Evolutionary conservation across 345 rosid genomes (phyloP).

Genomic region (Angophora floribunda): DNA sequence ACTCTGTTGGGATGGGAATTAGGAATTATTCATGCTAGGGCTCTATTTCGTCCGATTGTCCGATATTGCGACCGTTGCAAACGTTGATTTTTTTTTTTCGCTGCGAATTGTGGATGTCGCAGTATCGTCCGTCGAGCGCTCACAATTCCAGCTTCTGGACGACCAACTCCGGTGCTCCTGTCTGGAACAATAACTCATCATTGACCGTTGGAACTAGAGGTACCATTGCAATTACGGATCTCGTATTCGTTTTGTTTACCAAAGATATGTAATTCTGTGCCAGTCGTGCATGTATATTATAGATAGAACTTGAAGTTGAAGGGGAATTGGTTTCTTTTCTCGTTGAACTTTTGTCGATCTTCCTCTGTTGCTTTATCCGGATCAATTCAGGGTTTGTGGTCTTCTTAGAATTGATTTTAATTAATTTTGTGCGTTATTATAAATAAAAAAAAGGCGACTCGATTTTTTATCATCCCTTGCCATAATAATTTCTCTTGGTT

Average conservation of each 20-base stretch:
- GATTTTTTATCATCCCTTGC: too few relatives aligned
- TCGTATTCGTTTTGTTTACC: neutral
- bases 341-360: neutral
- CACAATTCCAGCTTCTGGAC: conserved; percentile 57
- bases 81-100: neutral
- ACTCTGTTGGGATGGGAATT: neutral
- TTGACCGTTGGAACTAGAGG: conserved; percentile 86
- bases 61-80: neutral
- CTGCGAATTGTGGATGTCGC: neutral
- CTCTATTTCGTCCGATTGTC: neutral
- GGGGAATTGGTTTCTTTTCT: neutral
- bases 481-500: too few relatives aligned
- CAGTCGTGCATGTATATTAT: neutral
- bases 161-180: conserved; percentile 75
- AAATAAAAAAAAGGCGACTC: neutral
- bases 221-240: neutral
- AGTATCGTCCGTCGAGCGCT: conserved; percentile 68
- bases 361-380: neutral
- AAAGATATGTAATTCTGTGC: neutral
- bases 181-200: conserved; percentile 74
- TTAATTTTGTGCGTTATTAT: neutral
- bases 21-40: neutral
- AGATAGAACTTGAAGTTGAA: neutral
- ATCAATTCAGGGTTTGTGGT: neutral
- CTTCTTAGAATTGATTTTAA: neutral